phyloP scores from a whole-genome alignment of 2,329 filamentous ascomycete species.

The Fusarium nisikadoi region DNA sequence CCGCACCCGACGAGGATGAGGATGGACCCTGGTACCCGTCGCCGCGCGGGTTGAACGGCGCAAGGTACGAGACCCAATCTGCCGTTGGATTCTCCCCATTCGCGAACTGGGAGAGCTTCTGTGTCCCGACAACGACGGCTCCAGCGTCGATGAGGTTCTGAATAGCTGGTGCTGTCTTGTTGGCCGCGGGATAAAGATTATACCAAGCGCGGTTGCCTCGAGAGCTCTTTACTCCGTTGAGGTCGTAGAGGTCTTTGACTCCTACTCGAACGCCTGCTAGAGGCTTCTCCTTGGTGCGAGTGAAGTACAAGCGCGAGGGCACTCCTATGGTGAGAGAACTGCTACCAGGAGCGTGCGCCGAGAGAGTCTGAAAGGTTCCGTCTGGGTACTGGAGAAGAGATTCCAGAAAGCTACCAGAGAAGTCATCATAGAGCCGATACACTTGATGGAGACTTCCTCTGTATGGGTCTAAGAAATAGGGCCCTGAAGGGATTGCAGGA shows the following conservation, averaged over 20 bases:
- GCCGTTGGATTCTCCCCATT: neutral
- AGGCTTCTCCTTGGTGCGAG: neutral
- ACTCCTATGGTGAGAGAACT: neutral
- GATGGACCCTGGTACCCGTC: slow-evolving; percentile 57
- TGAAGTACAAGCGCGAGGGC: slow-evolving; percentile 10
- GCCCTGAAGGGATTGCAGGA: neutral
- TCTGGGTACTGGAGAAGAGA: neutral
- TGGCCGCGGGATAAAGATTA: neutral
- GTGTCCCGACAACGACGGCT: slow-evolving; percentile 16
- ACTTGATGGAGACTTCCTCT: neutral
- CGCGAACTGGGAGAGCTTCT: slow-evolving; percentile 28
- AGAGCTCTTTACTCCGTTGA: slow-evolving; percentile 18
- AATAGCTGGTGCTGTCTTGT: neutral
- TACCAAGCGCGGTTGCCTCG: slow-evolving; percentile 25
- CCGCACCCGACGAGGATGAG: slow-evolving; percentile 58
- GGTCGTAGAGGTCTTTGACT: slow-evolving; percentile 30
- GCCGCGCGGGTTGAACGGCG: slow-evolving; percentile 58
- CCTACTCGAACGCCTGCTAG: slow-evolving; percentile 1
- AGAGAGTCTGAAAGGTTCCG: neutral
- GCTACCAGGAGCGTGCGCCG: neutral
- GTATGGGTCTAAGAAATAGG: neutral
- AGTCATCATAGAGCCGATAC: neutral
- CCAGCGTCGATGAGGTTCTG: slow-evolving; percentile 23
- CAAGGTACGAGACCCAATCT: slow-evolving; percentile 49
- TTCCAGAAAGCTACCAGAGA: neutral